Base-by-base conservation (phyloP, 179 eudicot genomes). In the Patellifolia procumbens region DNA sequence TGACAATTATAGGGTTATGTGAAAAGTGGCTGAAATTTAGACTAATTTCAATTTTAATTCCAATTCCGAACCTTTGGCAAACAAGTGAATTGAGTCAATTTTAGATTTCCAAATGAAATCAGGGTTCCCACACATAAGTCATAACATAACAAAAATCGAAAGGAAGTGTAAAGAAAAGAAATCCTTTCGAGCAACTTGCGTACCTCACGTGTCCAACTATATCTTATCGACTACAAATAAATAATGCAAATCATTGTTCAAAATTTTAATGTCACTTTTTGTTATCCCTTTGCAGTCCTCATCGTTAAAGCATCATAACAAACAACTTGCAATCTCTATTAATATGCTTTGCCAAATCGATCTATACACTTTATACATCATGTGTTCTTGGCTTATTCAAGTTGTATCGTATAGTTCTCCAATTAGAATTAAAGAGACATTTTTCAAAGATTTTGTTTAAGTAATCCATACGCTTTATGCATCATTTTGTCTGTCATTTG, bases 181-280 rank as follows among this genome's bases (percentile, higher is more conserved):
- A 53, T 19, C 34, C 49, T 52, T 29, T 63, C 29, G 16, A 28
- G n/a, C 74, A 52, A 71, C 74, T 74, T 74, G 46, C 49, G 78
- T 24, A 62, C 48, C 67, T 74, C 78, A 74, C 78, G 61, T 74
- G 78, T 63, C 60, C 48, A 31, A 63, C 19, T 64, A 59, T 64
- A 74, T 74, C 78, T 74, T 62, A 74, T 74, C 77, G 62, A 46
- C 60, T 72, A 17, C 6, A 5, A 0, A 39, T 39, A 5, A 39
- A n/a, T 32, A 45, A 31, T 45, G 26, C 58, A 31, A 74, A 63
- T 62, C 59, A 74, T 74, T 74, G 68, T 61, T 43, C 43, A 11
- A 56, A 17, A 11, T 11, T 11, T 8, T 26, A 39, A 49, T 45
- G 16, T 39, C 58, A 56, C 24, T 26, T 35, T 39, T 52, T 49